Evolutionary conservation across 2,329 filamentous ascomycete species (phyloP).

Genomic region (Pseudovirgaria hyperparasitica): DNA sequence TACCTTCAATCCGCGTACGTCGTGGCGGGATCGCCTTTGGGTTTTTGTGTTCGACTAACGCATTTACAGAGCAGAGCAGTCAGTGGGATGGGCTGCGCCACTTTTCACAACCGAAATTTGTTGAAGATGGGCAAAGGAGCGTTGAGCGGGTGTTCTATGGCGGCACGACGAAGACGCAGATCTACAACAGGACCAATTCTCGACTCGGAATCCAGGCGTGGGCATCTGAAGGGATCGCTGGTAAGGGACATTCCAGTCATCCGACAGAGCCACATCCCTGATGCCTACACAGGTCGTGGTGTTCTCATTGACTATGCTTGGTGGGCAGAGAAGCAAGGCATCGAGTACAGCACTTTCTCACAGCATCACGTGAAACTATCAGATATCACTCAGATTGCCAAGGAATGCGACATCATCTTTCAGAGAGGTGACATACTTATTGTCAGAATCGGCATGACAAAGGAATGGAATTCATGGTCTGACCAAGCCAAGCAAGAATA

Average conservation of each 20-base stretch:
- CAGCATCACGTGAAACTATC: slow-evolving; percentile 17
- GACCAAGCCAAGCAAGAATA: slow-evolving; percentile 19
- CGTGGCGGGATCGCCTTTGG: not conserved
- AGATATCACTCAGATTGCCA: slow-evolving; percentile 12
- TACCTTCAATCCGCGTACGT: slow-evolving; percentile 11
- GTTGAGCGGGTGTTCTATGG: slow-evolving; percentile 10
- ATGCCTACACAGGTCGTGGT: slow-evolving; percentile 14
- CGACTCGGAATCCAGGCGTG: slow-evolving; percentile 20
- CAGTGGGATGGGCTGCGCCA: slow-evolving; percentile 25
- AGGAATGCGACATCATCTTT: slow-evolving; percentile 16
- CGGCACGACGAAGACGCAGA: slow-evolving; percentile 10
- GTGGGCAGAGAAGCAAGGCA: slow-evolving; percentile 12
- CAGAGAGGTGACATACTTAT: slow-evolving; percentile 22
- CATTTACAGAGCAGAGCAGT: slow-evolving; percentile 16
- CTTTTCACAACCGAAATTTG: slow-evolving; percentile 18
- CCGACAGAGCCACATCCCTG: slow-evolving; percentile 3
- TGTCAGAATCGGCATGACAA: slow-evolving; percentile 24
- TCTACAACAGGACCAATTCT: slow-evolving; percentile 8
- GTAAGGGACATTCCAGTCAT: no score
- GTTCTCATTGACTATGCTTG: slow-evolving; percentile 21
- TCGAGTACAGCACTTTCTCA: slow-evolving; percentile 9
- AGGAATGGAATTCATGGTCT: slow-evolving; percentile 14
- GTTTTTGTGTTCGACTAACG: not conserved
- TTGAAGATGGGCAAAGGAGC: slow-evolving; percentile 8
- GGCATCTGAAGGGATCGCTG: slow-evolving; percentile 8